Conservation (phyloP, 2,329 filamentous ascomycete species). For the Fusarium sp. region DNA sequence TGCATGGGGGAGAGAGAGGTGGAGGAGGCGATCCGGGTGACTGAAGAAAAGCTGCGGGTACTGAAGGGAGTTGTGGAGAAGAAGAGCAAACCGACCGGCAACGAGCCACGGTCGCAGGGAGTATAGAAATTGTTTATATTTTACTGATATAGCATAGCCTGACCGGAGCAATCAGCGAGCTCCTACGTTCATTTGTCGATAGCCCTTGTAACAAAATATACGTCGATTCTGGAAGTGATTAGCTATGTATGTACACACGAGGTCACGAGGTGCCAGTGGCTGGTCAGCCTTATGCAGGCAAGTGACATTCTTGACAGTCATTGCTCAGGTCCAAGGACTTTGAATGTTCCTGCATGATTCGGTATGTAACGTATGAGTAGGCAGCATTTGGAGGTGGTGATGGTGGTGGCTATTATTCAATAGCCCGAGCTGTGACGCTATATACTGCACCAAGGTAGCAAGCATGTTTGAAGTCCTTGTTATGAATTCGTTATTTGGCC, state of each 20-base stretch:
- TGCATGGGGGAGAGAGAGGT: conserved; percentile 78
- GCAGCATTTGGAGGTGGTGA: not conserved
- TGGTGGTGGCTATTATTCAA: not conserved
- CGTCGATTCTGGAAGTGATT: not conserved
- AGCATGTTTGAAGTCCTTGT: no score
- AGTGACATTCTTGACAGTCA: conserved; percentile 10
- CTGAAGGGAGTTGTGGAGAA: conserved; percentile 76
- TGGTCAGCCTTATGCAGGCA: conserved; percentile 22
- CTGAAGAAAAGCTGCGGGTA: conserved; percentile 82
- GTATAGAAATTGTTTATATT: conserved; percentile 40
- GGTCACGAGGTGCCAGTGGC: conserved; percentile 1
- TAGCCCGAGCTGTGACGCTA: not conserved
- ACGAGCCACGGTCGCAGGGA: conserved; percentile 27
- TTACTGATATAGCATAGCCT: conserved; percentile 34
- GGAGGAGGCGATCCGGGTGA: conserved; percentile 82
- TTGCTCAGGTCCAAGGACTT: conserved; percentile 8
- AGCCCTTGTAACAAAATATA: conserved; percentile 8
- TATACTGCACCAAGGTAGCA: no score
- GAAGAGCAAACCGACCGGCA: conserved; percentile 41
- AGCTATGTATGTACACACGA: not conserved
- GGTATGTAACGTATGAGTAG: not conserved
- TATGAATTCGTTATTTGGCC: no score
- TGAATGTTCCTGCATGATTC: conserved; percentile 24
- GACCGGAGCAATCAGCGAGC: conserved; percentile 37
- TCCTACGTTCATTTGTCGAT: conserved; percentile 42